phyloP scores from a whole-genome alignment of 2,329 filamentous ascomycete genomes.

The Mycosphaerella sp. region DNA sequence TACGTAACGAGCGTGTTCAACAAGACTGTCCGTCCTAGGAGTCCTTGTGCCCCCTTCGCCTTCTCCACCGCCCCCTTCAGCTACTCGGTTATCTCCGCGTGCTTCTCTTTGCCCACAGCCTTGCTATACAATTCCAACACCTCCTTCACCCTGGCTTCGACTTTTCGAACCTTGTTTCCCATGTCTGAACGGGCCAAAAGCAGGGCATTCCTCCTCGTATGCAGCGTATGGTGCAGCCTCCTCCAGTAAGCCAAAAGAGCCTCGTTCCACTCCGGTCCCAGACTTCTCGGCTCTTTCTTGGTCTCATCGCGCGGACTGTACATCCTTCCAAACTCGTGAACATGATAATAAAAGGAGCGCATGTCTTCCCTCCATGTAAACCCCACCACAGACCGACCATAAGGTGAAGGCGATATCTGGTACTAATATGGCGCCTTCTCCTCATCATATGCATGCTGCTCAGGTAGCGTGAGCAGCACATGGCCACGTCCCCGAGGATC shows the following conservation, averaged over 20 bases:
- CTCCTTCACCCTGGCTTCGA: too few relatives aligned
- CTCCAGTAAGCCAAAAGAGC: not conserved
- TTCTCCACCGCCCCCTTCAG: too few relatives aligned
- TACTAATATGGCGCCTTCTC: slow-evolving; percentile 1
- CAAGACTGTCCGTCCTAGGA: too few relatives aligned
- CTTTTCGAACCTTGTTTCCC: too few relatives aligned
- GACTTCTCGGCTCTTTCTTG: not conserved
- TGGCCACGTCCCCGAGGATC: not conserved
- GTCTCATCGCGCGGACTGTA: not conserved
- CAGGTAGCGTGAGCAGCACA: not conserved
- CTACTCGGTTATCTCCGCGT: too few relatives aligned
- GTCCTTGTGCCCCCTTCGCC: too few relatives aligned
- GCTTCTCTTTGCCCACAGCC: too few relatives aligned
- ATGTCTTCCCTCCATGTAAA: not conserved
- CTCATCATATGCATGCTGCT: not conserved
- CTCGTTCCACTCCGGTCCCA: not conserved
- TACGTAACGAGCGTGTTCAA: too few relatives aligned
- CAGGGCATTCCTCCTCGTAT: too few relatives aligned
- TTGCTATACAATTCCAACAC: too few relatives aligned
- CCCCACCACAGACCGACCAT: not conserved
- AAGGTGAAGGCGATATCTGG: slow-evolving; percentile 1
- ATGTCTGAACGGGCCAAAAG: too few relatives aligned
- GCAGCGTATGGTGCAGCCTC: not conserved
- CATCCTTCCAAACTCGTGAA: not conserved
- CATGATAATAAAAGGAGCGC: slow-evolving; percentile 1